Evolutionary conservation across 495 filamentous ascomycete genomes (phyloP).

Genomic region (Annulohypoxylon stygium): DNA sequence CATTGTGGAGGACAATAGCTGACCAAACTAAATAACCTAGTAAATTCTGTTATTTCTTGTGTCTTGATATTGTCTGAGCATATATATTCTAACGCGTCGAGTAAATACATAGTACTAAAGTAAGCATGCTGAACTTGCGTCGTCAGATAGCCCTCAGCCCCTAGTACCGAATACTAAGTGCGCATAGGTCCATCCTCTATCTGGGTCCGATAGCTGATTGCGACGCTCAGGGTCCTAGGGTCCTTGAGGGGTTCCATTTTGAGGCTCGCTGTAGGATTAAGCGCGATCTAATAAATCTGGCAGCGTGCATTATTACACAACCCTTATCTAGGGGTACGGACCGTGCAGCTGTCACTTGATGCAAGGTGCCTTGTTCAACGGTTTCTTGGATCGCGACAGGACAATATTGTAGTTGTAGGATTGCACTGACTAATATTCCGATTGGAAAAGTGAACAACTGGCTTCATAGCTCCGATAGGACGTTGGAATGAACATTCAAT

Average conservation of each 20-base stretch:
- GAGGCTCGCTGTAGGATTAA: slow-evolving; percentile 30
- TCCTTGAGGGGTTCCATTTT: slow-evolving; percentile 17
- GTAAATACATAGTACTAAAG: too few relatives aligned
- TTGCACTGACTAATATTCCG: slow-evolving; percentile 1
- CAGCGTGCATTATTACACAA: slow-evolving; percentile 37
- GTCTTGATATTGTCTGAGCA: not conserved
- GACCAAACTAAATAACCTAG: not conserved
- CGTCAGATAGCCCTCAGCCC: not conserved
- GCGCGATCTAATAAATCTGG: slow-evolving; percentile 38
- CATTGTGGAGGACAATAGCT: not conserved
- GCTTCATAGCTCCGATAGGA: not conserved
- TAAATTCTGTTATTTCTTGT: not conserved
- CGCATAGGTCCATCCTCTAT: not conserved
- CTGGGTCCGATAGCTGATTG: slow-evolving; percentile 10
- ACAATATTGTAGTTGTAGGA: not conserved
- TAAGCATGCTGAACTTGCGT: not conserved
- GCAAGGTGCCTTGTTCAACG: slow-evolving; percentile 13
- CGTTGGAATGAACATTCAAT: not conserved
- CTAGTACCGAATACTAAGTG: not conserved
- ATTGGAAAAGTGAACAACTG: slow-evolving; percentile 18
- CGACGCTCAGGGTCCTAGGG: slow-evolving; percentile 38
- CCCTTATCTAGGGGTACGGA: slow-evolving; percentile 14
- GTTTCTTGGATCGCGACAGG: slow-evolving; percentile 12
- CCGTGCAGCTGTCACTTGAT: not conserved
- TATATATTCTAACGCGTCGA: not conserved